A percentile compares a stretch with the other conserved stretches of the same genome.
phyloP scores from a whole-genome alignment of 331 rosid genomes.

The Acacia pycnantha region DNA sequence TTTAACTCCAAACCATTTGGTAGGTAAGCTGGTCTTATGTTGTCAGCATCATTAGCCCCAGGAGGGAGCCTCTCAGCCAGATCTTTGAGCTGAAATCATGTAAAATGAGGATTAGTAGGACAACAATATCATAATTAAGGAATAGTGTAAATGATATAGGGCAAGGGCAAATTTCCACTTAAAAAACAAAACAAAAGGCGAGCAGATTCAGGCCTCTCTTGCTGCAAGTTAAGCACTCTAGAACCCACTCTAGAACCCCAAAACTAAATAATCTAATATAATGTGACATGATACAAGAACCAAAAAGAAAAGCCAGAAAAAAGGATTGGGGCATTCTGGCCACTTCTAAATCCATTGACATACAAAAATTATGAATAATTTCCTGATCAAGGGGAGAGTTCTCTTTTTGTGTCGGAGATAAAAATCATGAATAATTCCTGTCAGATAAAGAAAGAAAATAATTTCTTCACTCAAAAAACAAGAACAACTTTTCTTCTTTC shows the following conservation, averaged over 20 bases:
- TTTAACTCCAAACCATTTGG: slow-evolving; percentile 73
- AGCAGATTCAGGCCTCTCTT: background rate
- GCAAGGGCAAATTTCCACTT: slow-evolving; percentile 1
- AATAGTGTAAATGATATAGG: background rate
- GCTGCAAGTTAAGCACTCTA: background rate
- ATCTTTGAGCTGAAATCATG: slow-evolving; percentile 79
- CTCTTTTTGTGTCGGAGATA: too few species aligned
- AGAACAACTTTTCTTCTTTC: too few species aligned
- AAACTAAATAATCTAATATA: background rate
- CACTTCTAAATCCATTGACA: background rate
- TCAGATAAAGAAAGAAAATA: too few species aligned
- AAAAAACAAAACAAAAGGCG: background rate
- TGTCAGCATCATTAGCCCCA: slow-evolving; percentile 68
- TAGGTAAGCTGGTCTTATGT: slow-evolving; percentile 52
- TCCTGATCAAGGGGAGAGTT: too few species aligned
- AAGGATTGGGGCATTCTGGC: background rate
- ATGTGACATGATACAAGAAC: background rate
- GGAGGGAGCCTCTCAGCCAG: slow-evolving; percentile 91
- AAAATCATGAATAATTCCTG: too few species aligned
- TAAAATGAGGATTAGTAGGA: slow-evolving; percentile 17
- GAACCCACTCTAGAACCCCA: background rate
- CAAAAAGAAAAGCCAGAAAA: background rate
- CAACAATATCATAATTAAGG: background rate
- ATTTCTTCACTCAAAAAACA: too few species aligned
- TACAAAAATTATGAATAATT: background rate